A percentile compares a stretch with the other conserved stretches of the same genome.
Evolutionary conservation across 2,329 filamentous ascomycete genomes (phyloP).

Genomic region (Fonsecaea monophora): DNA sequence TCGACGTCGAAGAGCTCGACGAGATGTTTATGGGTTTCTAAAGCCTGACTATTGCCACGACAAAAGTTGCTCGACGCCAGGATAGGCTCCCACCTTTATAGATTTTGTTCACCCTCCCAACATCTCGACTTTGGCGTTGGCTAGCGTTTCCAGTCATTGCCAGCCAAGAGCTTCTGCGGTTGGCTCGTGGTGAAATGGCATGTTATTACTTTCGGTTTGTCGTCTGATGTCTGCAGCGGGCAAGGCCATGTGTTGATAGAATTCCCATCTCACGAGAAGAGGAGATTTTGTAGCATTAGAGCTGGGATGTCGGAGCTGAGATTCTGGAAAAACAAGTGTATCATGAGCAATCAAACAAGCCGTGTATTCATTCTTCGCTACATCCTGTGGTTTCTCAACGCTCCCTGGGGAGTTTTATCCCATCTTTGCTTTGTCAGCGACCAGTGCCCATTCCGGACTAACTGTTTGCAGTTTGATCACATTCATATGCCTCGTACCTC

Average conservation of each 20-base stretch:
- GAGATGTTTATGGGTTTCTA: constrained; percentile 72
- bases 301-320: neutral
- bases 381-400: neutral
- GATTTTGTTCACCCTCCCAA: neutral
- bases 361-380: neutral
- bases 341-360: neutral
- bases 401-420: neutral
- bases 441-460: neutral
- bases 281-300: constrained; percentile 23
- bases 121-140: neutral
- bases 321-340: constrained; percentile 12
- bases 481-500: neutral
- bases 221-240: constrained; percentile 7
- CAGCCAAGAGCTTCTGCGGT: neutral
- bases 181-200: constrained; percentile 5
- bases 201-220: constrained; percentile 10
- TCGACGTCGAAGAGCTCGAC: constrained; percentile 93
- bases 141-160: neutral
- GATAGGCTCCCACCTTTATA: constrained; percentile 5
- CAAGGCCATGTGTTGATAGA: constrained; percentile 8
- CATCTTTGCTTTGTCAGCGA: neutral
- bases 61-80: neutral
- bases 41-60: neutral
- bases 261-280: constrained; percentile 15
- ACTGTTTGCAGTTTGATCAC: neutral